phyloP scores from a whole-genome alignment of 2,329 filamentous ascomycete genomes.

The Cladophialophora chaetospira region DNA sequence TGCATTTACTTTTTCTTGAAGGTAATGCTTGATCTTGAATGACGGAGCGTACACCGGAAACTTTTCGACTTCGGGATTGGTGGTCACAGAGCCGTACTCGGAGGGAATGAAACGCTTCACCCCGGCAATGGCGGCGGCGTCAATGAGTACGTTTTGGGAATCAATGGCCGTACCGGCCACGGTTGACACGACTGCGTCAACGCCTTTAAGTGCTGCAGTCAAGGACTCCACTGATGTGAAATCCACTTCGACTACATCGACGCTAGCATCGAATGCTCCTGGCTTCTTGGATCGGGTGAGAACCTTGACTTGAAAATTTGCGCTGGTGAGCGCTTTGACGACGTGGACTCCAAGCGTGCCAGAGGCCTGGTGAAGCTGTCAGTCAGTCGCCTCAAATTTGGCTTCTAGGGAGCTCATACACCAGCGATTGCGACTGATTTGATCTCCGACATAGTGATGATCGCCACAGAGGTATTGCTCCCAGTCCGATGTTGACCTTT shows the following conservation, averaged over 20 bases:
- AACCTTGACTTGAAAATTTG: constrained; percentile 32
- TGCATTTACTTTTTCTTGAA: constrained; percentile 51
- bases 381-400: background rate
- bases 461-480: too few relatives aligned
- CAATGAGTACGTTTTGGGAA: constrained; percentile 38
- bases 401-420: constrained; percentile 1
- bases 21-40: constrained; percentile 45
- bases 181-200: constrained; percentile 35
- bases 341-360: constrained; percentile 36
- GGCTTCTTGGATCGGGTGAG: constrained; percentile 33
- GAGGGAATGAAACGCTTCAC: constrained; percentile 41
- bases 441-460: constrained; percentile 10
- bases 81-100: constrained; percentile 38
- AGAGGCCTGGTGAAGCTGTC: constrained; percentile 26
- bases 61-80: constrained; percentile 32
- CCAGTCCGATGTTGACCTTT: too few relatives aligned
- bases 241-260: constrained; percentile 33
- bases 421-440: constrained; percentile 19
- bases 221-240: constrained; percentile 35
- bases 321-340: constrained; percentile 1
- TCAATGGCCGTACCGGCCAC: constrained; percentile 17
- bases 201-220: constrained; percentile 31
- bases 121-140: constrained; percentile 37
- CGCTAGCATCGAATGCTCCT: constrained; percentile 25
- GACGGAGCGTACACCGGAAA: constrained; percentile 35